phyloP scores from a whole-genome alignment of 306 rosid species.

The Casuarina cunninghamiana region DNA sequence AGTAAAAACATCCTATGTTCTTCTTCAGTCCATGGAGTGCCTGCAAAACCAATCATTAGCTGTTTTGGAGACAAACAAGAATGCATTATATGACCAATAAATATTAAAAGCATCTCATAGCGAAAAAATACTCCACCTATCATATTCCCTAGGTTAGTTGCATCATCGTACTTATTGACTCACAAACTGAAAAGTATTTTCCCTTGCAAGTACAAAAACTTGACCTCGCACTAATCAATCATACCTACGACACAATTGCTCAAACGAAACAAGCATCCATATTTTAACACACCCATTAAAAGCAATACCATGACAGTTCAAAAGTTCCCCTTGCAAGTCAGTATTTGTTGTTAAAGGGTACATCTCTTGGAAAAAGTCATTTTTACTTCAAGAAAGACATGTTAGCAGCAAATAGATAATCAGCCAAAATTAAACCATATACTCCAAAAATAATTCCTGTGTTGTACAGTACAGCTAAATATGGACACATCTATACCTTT shows the following conservation, averaged over 20 bases:
- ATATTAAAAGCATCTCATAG: not conserved
- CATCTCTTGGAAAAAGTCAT: not conserved
- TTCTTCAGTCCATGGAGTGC: constrained; percentile 98
- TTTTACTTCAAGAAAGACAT: not conserved
- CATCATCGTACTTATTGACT: not conserved
- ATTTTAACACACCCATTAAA: not conserved
- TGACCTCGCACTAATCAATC: not conserved
- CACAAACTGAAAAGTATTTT: not conserved
- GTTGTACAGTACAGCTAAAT: not conserved
- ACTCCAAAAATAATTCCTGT: not conserved
- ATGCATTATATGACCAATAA: not conserved
- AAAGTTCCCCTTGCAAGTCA: not conserved
- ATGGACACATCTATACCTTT: not conserved
- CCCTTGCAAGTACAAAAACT: not conserved
- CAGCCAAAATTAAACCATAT: not conserved
- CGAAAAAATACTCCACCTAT: not conserved
- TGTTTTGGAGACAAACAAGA: constrained; percentile 9
- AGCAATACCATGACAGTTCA: not conserved
- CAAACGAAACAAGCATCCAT: not conserved
- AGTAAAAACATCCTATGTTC: constrained; percentile 97
- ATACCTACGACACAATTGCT: not conserved
- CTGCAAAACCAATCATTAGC: constrained; percentile 42
- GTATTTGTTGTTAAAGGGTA: constrained; percentile 6
- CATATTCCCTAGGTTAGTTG: too few relatives aligned
- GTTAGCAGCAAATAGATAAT: not conserved